phyloP scores from a whole-genome alignment of 345 rosid genomes.

The Conringia planisiliqua region DNA sequence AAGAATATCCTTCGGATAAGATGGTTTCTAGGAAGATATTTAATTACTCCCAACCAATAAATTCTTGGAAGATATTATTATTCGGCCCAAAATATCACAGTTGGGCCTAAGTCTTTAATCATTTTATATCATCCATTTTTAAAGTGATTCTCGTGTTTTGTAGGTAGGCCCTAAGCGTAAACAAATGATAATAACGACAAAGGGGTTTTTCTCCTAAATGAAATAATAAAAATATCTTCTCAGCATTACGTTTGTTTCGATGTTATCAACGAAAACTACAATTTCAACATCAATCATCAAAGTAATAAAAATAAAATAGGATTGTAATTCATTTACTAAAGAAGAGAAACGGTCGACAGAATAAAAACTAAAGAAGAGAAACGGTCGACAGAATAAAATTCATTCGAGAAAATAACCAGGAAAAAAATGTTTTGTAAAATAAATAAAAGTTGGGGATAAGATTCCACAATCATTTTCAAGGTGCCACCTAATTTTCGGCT shows the following conservation, averaged over 20 bases:
- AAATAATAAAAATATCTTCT: conserved; percentile 5
- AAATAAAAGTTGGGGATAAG: conserved; percentile 18
- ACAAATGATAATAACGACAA: background rate
- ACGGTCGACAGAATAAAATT: background rate
- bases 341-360: conserved; percentile 12
- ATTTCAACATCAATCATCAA: conserved; percentile 8
- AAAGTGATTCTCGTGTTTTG: background rate
- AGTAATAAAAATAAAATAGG: background rate
- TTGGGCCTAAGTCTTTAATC: background rate
- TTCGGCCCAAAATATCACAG: background rate
- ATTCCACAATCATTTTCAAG: conserved; percentile 18
- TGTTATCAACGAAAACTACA: background rate
- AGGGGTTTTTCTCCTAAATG: background rate
- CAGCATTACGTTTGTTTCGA: background rate
- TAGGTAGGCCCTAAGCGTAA: background rate
- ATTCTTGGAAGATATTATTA: background rate
- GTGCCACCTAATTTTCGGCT: conserved; percentile 28
- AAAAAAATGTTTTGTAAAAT: background rate
- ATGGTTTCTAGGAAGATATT: background rate
- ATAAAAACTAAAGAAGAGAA: conserved; percentile 7
- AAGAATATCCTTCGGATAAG: background rate
- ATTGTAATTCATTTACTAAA: background rate
- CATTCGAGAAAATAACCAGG: background rate
- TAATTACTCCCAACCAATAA: no score
- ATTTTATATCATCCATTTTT: background rate